These are phyloP conservation scores for Ustilago nuda DNA, from an alignment of 1,284 basidiomycete genomes.

Conservation along the genomic window DNA sequence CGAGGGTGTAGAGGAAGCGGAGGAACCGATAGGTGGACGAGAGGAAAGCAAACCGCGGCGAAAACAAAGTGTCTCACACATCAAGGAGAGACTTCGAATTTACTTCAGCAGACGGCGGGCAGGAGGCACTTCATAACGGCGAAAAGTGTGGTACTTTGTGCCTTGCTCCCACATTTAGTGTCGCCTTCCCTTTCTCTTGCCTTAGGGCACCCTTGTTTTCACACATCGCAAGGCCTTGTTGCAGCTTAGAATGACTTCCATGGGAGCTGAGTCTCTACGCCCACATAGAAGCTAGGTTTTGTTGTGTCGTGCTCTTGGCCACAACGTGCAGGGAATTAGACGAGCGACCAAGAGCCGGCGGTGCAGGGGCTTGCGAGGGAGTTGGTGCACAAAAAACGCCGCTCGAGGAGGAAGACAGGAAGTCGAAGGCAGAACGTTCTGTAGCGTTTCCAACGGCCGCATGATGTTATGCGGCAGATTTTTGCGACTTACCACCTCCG, in stretches of 20 bases:
- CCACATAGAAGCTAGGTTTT: neutral
- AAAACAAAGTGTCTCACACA: neutral
- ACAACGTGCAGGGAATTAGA: neutral
- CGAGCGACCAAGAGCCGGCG: neutral
- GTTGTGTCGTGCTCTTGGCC: neutral
- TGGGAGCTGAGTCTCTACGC: neutral
- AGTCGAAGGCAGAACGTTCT: constrained; percentile 24
- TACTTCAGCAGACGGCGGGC: neutral
- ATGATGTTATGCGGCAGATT: neutral
- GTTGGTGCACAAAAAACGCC: neutral
- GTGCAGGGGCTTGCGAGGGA: neutral
- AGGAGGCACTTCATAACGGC: neutral
- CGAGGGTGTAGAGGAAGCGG: neutral
- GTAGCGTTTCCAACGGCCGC: neutral
- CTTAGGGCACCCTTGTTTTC: neutral
- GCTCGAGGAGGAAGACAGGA: neutral
- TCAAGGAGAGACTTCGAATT: neutral
- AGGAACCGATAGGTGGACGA: constrained; percentile 1
- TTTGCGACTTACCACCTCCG: neutral
- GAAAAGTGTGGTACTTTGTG: neutral
- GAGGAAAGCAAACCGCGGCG: neutral
- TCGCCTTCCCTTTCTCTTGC: neutral
- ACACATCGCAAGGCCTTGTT: neutral
- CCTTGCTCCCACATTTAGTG: no score
- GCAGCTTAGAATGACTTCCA: neutral